Conservation (phyloP, 2,329 filamentous ascomycete genomes). For the Parasarocladium wereldwijsianum region DNA sequence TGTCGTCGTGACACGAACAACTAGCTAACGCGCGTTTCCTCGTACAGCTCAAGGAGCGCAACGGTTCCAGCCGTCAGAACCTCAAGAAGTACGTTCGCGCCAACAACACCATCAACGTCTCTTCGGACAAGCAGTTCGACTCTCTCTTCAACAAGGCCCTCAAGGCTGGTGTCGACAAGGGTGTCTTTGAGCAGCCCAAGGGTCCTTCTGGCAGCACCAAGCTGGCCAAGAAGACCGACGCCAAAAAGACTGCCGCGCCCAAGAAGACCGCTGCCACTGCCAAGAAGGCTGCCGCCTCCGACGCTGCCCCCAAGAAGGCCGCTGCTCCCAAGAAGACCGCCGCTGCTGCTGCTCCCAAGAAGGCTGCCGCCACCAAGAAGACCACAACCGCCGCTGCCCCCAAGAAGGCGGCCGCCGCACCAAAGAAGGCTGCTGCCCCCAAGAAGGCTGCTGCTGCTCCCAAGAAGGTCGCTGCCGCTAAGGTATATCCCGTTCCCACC, state of each 20-base stretch:
- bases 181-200: slow-evolving; percentile 80
- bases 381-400: slow-evolving; percentile 25
- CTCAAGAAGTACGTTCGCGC: slow-evolving; percentile 47
- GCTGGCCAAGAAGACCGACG: slow-evolving; percentile 52
- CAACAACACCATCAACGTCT: slow-evolving; percentile 33
- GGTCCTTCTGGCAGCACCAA: slow-evolving; percentile 84
- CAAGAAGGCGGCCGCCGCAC: slow-evolving; percentile 43
- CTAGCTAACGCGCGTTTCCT: slow-evolving; percentile 23
- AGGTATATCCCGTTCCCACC: slow-evolving; percentile 28
- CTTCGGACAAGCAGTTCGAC: slow-evolving; percentile 42
- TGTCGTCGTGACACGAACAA: too few species aligned
- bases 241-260: slow-evolving; percentile 17
- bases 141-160: slow-evolving; percentile 78
- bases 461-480: slow-evolving; percentile 13
- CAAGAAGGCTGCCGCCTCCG: slow-evolving; percentile 15
- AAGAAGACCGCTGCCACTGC: slow-evolving; percentile 18
- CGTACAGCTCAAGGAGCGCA: slow-evolving; percentile 45
- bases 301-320: slow-evolving; percentile 19
- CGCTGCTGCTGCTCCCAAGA: slow-evolving; percentile 18
- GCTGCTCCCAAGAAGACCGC: slow-evolving; percentile 19
- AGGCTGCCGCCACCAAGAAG: slow-evolving; percentile 18
- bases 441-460: slow-evolving; percentile 17
- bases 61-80: slow-evolving; percentile 45
- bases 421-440: slow-evolving; percentile 16
- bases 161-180: slow-evolving; percentile 70